These are phyloP conservation scores for Claviceps arundinis DNA, from an alignment of 2,329 filamentous ascomycete species.

Conservation along the genomic window DNA sequence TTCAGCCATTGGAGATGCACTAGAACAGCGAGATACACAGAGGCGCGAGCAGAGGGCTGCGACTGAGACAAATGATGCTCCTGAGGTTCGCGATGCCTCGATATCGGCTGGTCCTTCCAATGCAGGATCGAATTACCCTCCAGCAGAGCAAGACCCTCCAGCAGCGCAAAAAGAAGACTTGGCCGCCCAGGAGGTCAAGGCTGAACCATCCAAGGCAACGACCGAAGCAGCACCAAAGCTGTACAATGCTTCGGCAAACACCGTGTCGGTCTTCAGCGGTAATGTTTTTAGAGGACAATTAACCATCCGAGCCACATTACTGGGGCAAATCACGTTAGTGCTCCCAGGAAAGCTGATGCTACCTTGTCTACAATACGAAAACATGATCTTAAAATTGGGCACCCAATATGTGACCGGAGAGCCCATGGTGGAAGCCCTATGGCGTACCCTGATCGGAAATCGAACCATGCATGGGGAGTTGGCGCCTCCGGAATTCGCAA, in stretches of 20 bases:
- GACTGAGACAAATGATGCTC: not conserved
- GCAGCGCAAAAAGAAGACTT: not conserved
- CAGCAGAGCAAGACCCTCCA: too few species aligned
- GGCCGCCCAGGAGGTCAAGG: not conserved
- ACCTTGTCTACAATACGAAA: constrained; percentile 1
- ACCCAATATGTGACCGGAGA: constrained; percentile 4
- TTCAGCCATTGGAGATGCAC: not conserved
- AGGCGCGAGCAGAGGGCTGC: not conserved
- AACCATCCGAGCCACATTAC: not conserved
- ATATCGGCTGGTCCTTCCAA: not conserved
- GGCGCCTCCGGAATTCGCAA: constrained; percentile 2
- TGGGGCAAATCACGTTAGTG: constrained; percentile 1
- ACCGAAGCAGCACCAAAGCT: not conserved
- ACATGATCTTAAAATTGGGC: constrained; percentile 2
- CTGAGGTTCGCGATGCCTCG: too few species aligned
- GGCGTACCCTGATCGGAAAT: constrained; percentile 6
- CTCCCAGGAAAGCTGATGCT: constrained; percentile 4
- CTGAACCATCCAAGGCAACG: not conserved
- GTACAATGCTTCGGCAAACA: constrained; percentile 2
- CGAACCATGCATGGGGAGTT: constrained; percentile 2
- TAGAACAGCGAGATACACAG: not conserved
- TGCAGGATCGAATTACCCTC: not conserved
- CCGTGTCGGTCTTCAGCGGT: not conserved
- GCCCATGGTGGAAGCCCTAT: constrained; percentile 4
- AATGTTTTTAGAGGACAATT: not conserved